These are phyloP conservation scores for Metarhizium anisopliae DNA, from an alignment of 2,329 filamentous ascomycete genomes.

Conservation along the genomic window DNA sequence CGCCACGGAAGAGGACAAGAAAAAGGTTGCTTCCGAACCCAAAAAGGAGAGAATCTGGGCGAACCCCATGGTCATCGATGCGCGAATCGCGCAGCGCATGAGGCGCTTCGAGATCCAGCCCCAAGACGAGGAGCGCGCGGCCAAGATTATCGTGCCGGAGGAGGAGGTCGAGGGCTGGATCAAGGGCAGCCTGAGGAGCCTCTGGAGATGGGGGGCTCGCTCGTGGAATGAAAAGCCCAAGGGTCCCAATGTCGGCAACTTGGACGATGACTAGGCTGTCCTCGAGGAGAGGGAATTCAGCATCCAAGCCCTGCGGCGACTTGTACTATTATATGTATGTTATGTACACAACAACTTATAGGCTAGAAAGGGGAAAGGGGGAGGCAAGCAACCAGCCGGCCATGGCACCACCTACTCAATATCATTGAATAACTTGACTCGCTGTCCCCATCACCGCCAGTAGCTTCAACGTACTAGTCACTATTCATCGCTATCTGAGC, in stretches of 20 bases:
- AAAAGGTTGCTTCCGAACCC: conserved; percentile 25
- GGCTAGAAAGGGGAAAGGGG: background rate
- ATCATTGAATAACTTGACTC: background rate
- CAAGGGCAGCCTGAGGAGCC: conserved; percentile 46
- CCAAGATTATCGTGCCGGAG: conserved; percentile 52
- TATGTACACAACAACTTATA: background rate
- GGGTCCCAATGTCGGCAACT: conserved; percentile 30
- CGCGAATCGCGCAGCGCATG: conserved; percentile 71
- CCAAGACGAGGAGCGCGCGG: conserved; percentile 61
- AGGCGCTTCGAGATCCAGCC: conserved; percentile 60
- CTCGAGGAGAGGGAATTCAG: too few species aligned
- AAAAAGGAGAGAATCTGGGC: conserved; percentile 66
- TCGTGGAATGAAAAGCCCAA: conserved; percentile 31
- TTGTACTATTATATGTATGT: conserved; percentile 2
- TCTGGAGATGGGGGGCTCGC: conserved; percentile 42
- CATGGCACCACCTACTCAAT: conserved; percentile 2
- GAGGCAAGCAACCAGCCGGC: background rate
- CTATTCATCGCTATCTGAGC: conserved; percentile 39
- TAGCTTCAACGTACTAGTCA: conserved; percentile 1
- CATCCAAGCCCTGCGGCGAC: background rate
- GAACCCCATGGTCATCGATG: conserved; percentile 65
- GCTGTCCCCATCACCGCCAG: too few species aligned
- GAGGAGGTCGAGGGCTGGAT: conserved; percentile 63
- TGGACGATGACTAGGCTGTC: conserved; percentile 25
- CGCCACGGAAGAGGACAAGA: conserved; percentile 27